phyloP scores from a whole-genome alignment of 306 rosid genomes.

The Delonix regia region DNA sequence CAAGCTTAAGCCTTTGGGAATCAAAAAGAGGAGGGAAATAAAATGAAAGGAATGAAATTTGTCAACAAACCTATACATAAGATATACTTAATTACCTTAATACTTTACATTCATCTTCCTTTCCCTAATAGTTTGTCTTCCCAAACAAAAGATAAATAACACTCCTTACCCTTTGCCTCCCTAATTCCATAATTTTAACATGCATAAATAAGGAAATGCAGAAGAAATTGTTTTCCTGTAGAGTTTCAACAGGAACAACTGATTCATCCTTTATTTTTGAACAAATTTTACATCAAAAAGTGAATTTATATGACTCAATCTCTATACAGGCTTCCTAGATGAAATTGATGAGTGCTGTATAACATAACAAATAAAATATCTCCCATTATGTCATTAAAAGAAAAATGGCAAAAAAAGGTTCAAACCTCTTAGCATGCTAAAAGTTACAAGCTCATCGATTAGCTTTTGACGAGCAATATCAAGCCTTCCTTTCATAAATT shows the following conservation, averaged over 20 bases:
- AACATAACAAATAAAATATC: neutral
- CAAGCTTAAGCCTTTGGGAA: neutral
- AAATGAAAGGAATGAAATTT: neutral
- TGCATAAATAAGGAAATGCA: neutral
- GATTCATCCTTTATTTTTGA: neutral
- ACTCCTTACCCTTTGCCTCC: neutral
- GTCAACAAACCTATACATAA: neutral
- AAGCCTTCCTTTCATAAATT: constrained; percentile 74
- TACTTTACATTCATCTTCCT: neutral
- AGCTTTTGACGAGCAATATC: constrained; percentile 86
- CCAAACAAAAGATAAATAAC: neutral
- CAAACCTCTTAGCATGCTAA: constrained; percentile 82
- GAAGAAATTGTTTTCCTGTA: neutral
- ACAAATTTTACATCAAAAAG: neutral
- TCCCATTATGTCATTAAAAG: neutral
- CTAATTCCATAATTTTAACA: neutral
- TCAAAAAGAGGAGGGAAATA: neutral
- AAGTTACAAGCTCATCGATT: constrained; percentile 74
- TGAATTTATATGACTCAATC: neutral
- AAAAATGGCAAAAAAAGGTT: constrained; percentile 3
- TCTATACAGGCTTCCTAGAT: neutral
- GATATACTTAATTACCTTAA: neutral
- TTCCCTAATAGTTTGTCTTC: neutral
- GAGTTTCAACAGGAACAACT: neutral
- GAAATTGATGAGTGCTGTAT: neutral